Base-by-base conservation (phyloP, 2,329 filamentous ascomycete genomes). In the Dactylellina haptotyla region DNA sequence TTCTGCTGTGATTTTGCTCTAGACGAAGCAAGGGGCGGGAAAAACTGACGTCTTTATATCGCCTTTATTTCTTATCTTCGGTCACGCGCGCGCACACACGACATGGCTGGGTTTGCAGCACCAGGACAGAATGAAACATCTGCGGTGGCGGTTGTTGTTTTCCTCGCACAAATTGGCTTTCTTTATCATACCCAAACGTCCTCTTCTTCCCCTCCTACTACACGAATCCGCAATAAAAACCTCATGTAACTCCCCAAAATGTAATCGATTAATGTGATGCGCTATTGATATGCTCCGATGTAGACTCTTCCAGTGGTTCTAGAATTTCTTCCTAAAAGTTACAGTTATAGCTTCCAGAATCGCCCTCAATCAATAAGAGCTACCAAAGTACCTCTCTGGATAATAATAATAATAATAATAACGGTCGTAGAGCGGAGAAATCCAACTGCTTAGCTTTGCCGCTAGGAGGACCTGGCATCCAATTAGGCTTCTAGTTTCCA, bases 1-100 rank as follows among this genome's bases (percentile, higher is more conserved):
- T 20, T 20, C 9, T n/a, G n/a, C n/a, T n/a, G n/a, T n/a, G 41
- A 20, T 20, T 45, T 45, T 57, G 48, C 62, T 66, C 41, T 46
- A 41, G 51, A 50, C 41, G 34, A 66, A 58, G 51, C 51, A 57
- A 51, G 46, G 28, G 53, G 54, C 50, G 34, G 46, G 23, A 62
- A 26, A 51, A 28, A 43, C 18, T 61, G 57, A 45, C 23, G 41
- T 45, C 41, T 62, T 41, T 28, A 62, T 51, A 32, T 34, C 34
- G 45, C 41, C 4, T 23, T 45, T 23, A 20, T 20, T 45, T 20
- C 41, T 45, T 9, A 20, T n/a, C n/a, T n/a, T n/a, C n/a, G n/a
- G n/a, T n/a, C n/a, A n/a, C n/a, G n/a, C n/a, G n/a, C n/a, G n/a
- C n/a, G 18, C 43, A 16, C 9, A 20, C 16, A 20, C 16, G 43